These are phyloP conservation scores for Penicillium hesseltinei DNA, from an alignment of 2,329 filamentous ascomycete genomes.

Conservation along the genomic window DNA sequence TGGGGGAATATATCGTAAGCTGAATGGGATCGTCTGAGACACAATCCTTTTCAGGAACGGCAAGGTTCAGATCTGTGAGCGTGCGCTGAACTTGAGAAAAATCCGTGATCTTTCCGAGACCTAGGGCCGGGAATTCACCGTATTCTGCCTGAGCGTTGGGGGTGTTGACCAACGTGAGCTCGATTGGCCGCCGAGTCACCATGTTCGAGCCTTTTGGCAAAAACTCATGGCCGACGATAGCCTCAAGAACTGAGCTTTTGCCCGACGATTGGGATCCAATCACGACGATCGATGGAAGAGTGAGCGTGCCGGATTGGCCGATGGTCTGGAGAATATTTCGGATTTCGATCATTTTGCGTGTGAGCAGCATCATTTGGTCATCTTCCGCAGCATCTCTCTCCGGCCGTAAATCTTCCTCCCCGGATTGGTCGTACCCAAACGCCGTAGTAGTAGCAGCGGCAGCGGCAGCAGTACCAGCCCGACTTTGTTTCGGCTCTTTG, in stretches of 20 bases:
- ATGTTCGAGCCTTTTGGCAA: slow-evolving; percentile 97
- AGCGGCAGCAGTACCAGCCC: slow-evolving; percentile 58
- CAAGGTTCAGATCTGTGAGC: slow-evolving; percentile 88
- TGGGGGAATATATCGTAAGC: slow-evolving; percentile 89
- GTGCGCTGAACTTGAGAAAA: slow-evolving; percentile 83
- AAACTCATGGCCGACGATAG: slow-evolving; percentile 97
- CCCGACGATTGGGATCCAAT: slow-evolving; percentile 98
- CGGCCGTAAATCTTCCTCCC: slow-evolving; percentile 59
- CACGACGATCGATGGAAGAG: slow-evolving; percentile 95
- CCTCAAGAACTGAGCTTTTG: slow-evolving; percentile 94
- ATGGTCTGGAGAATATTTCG: slow-evolving; percentile 86
- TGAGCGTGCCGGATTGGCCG: slow-evolving; percentile 84
- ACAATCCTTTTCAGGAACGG: slow-evolving; percentile 85
- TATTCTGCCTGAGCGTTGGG: slow-evolving; percentile 84
- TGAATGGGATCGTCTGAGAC: slow-evolving; percentile 97
- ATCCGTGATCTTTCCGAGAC: slow-evolving; percentile 84
- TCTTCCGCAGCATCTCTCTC: slow-evolving; percentile 71
- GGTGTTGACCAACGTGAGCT: slow-evolving; percentile 93
- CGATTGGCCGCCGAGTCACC: slow-evolving; percentile 94
- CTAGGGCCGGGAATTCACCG: slow-evolving; percentile 91
- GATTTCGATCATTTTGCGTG: slow-evolving; percentile 99
- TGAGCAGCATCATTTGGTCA: slow-evolving; percentile 99
- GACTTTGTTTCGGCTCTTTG: slow-evolving; percentile 54
- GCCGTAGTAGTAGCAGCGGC: slow-evolving; percentile 71
- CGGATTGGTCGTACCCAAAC: slow-evolving; percentile 71